Evolutionary conservation across 768 basidiomycete species (phyloP), one percentile per base, ranked within the genome.

Genomic region (Termitomyces sp.): DNA sequence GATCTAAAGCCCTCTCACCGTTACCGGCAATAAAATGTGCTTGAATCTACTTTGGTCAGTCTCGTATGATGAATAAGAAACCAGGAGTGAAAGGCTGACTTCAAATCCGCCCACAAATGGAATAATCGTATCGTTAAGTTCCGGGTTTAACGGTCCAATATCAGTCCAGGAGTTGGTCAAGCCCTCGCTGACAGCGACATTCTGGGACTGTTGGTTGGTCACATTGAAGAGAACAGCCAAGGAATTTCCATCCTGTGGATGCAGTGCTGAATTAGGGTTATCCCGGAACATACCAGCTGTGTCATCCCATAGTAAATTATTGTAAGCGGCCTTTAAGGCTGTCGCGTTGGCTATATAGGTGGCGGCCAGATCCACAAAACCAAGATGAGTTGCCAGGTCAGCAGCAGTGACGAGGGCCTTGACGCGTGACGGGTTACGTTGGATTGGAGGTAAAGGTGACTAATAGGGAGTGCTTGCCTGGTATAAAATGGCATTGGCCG

Each of bases 71-170:
- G 14, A 7, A 22, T 6, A 32, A 18, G 45, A 35, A 42, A 14
- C 26, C 45, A 30, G 26, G 24, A 30, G 8, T 12, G 45, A 38
- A 30, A 40, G 28, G 47, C 69, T 24, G 46, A 77, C 78, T 73
- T 81, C 80, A 43, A 80, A 74, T 5, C 78, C 77, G 16, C 79
- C 73, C n/a, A 80, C 73, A 64, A 81, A 81, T 8, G 80, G 80
- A 33, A 77, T 77, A 26, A 81, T 79, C 0, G 77, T 81, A 58
- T 80, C 78, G 16, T 79, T 77, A 14, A 81, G 66, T 66, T 81
- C 80, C 2, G 80, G 79, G 30, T 72, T 76, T 10, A 80, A 61
- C 0, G 79, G 73, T 2, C 80, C 80, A 24, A 80, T 72, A 7
- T 74, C 72, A 35, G 77, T 79, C 80, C 80, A 81, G 58, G 80